These are phyloP conservation scores for Umbilicus rupestris DNA, from an alignment of 164 flowering plant genomes.

Conservation along the genomic window DNA sequence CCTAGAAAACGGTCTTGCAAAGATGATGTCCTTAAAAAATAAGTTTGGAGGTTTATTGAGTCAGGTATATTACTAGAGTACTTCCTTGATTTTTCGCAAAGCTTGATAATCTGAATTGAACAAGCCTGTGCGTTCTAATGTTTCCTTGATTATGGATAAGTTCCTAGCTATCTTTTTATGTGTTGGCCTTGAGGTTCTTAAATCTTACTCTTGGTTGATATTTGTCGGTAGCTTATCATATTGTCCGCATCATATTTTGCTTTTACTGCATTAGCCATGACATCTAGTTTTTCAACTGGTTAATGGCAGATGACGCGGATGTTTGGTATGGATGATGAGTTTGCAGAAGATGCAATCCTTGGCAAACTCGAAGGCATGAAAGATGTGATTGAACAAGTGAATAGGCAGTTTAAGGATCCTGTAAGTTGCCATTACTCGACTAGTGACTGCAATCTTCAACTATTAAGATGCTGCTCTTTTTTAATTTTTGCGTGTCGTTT, in stretches of 20 bases:
- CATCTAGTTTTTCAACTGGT: conserved; percentile 3
- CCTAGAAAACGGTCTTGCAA: conserved; percentile 85
- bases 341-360: conserved; percentile 89
- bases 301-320: conserved; percentile 70
- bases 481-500: too few species aligned
- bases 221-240: background rate
- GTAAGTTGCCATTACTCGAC: conserved; percentile 29
- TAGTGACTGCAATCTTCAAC: too few species aligned
- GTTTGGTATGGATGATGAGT: conserved; percentile 78
- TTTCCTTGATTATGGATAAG: background rate
- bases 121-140: background rate
- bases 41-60: conserved; percentile 80
- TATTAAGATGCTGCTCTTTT: too few species aligned
- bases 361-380: conserved; percentile 97
- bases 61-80: conserved; percentile 41
- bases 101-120: background rate
- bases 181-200: background rate
- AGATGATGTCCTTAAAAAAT: conserved; percentile 82
- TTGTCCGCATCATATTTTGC: background rate
- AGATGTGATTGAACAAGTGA: conserved; percentile 91
- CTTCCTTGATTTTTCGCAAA: background rate
- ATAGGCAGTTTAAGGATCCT: conserved; percentile 80
- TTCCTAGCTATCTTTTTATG: background rate
- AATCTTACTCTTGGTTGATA: background rate
- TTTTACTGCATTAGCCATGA: background rate